These are phyloP conservation scores for Hemisphaericaspora xylofermentans DNA, from an alignment of 1,139 yeast species.

Conservation along the genomic window DNA sequence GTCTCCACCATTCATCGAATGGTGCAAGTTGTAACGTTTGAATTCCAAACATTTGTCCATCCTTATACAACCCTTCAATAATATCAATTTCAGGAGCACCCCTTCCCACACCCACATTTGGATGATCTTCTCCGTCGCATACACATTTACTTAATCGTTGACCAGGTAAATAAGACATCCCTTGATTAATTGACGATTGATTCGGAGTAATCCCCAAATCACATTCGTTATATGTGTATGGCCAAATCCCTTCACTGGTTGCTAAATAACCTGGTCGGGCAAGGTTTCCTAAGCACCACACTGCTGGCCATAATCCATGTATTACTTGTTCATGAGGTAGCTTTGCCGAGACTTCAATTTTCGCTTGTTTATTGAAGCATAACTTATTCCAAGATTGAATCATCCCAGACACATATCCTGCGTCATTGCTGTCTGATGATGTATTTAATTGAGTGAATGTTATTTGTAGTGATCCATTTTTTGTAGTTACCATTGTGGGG, in stretches of 20 bases:
- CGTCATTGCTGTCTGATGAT: conserved; percentile 15
- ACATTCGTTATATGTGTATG: conserved; percentile 32
- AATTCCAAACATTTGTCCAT: conserved; percentile 24
- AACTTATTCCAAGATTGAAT: conserved; percentile 32
- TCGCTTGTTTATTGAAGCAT: conserved; percentile 28
- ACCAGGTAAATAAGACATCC: conserved; percentile 31
- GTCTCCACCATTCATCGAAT: conserved; percentile 35
- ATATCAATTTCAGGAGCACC: conserved; percentile 38
- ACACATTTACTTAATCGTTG: conserved; percentile 27
- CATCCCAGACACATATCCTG: conserved; percentile 32
- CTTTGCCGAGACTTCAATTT: conserved; percentile 24
- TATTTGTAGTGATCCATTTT: conserved; percentile 24
- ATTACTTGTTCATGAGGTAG: conserved; percentile 24
- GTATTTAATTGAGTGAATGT: conserved; percentile 20
- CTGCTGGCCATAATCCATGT: conserved; percentile 33
- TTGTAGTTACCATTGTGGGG: conserved; percentile 30
- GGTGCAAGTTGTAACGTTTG: conserved; percentile 36
- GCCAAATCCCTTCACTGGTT: conserved; percentile 35
- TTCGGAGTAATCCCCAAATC: conserved; percentile 32
- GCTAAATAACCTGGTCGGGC: conserved; percentile 33
- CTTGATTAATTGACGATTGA: conserved; percentile 28
- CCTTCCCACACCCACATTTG: conserved; percentile 28
- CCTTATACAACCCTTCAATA: conserved; percentile 27
- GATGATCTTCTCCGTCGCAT: conserved; percentile 32
- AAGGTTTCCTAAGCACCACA: conserved; percentile 33